These are phyloP conservation scores for Alternaria postmessia DNA, from an alignment of 2,329 filamentous ascomycete genomes.

Conservation along the genomic window DNA sequence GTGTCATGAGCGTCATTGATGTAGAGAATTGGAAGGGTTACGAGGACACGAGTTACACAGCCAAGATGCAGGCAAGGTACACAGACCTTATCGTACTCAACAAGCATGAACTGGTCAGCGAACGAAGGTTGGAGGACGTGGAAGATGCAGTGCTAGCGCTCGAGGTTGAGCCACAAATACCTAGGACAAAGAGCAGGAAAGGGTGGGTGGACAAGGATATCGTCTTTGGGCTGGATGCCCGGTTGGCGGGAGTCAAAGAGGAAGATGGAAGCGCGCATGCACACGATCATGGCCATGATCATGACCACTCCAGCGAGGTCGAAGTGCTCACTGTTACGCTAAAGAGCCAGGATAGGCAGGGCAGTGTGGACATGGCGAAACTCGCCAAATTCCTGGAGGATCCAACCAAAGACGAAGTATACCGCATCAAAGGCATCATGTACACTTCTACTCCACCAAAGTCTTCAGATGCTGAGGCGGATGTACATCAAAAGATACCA, in stretches of 20 bases:
- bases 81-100: constrained; percentile 92
- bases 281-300: constrained; percentile 53
- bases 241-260: constrained; percentile 65
- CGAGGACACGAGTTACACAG: constrained; percentile 88
- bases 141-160: constrained; percentile 81
- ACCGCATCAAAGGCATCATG: constrained; percentile 84
- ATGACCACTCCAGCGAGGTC: constrained; percentile 80
- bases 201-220: constrained; percentile 81
- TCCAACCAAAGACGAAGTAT: constrained; percentile 91
- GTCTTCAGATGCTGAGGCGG: constrained; percentile 53
- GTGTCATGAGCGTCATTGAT: constrained; percentile 88
- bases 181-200: constrained; percentile 84
- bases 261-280: constrained; percentile 53
- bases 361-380: constrained; percentile 68
- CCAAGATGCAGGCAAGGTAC: constrained; percentile 85
- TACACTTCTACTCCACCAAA: constrained; percentile 56
- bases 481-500: constrained; percentile 46
- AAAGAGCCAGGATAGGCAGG: constrained; percentile 56
- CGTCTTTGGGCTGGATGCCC: constrained; percentile 87
- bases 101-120: constrained; percentile 83
- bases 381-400: constrained; percentile 65
- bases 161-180: constrained; percentile 75
- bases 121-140: constrained; percentile 78
- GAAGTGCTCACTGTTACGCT: constrained; percentile 88
- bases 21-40: constrained; percentile 96